These are phyloP conservation scores for Tuctoria greenei DNA, from an alignment of 176 grass and related monocot species.

Conservation along the genomic window DNA sequence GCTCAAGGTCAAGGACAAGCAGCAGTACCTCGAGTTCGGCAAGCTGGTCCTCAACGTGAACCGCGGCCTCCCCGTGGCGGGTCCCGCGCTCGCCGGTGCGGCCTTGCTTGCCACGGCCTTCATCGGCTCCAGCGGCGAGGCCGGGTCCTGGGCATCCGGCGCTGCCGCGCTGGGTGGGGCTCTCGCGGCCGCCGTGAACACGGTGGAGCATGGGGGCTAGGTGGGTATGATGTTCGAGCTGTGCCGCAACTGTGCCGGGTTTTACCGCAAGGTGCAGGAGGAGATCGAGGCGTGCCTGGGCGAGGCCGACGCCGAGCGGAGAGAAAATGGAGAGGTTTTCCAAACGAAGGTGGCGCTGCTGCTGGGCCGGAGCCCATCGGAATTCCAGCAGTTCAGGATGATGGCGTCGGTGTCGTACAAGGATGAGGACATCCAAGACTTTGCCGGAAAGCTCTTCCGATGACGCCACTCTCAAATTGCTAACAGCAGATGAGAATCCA, in stretches of 20 bases:
- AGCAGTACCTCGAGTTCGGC: conserved; percentile 27
- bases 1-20: conserved; percentile 52
- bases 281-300: conserved; percentile 37
- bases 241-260: conserved; percentile 42
- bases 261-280: conserved; percentile 43
- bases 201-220: conserved; percentile 59
- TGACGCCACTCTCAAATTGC: neutral
- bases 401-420: conserved; percentile 24
- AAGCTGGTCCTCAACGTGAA: conserved; percentile 28
- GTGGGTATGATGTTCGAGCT: conserved; percentile 74
- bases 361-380: conserved; percentile 34
- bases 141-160: conserved; percentile 2
- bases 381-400: conserved; percentile 34
- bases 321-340: conserved; percentile 68
- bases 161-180: conserved; percentile 10
- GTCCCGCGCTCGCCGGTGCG: conserved; percentile 30
- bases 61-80: conserved; percentile 31
- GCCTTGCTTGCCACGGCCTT: conserved; percentile 31
- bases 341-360: conserved; percentile 45
- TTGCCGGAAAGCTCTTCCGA: conserved; percentile 39
- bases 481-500: neutral
- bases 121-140: conserved; percentile 9
- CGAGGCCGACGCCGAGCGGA: conserved; percentile 27
- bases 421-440: conserved; percentile 44
- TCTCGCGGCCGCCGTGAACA: conserved; percentile 46